Base-by-base conservation (phyloP, 192 early-diverging fungal genomes). In the Geranomyces variabilis region DNA sequence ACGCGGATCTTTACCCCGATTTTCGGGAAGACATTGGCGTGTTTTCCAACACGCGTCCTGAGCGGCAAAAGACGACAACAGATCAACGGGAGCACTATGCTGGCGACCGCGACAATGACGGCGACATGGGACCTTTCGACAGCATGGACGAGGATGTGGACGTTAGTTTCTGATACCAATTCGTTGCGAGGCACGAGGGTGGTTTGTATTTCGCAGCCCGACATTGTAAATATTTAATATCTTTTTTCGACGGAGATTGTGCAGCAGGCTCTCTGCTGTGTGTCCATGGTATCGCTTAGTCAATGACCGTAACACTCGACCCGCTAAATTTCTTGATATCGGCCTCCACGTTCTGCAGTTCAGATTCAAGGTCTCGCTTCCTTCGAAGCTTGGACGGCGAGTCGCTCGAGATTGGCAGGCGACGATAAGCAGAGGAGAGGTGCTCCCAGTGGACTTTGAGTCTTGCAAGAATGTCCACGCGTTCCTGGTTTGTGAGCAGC, bases 21-120 rank as follows among this genome's bases (percentile, higher is more conserved):
- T 33, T 70, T 31, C 66, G 78, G n/a, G 67, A 70, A 26, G 36
- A 84, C 49, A 67, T 69, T 24, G 76, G 63, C 0, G 44, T 72
- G 31, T 71, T 64, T 63, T 65, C 51, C 30, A 30, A 74, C 26
- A 63, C 62, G 58, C 22, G 70, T 17, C 15, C 74, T 24, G 71
- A 75, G 14, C 77, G 80, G 67, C 72, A 81, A 43, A 41, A 62
- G 67, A 33, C 59, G 26, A 66, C 63, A 41, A 49, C 31, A 10
- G 80, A 84, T 69, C 73, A 72, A 22, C 67, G 79, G 19, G 83
- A 84, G 44, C 62, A 74, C 61, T 84, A 84, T 68, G 74, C 77
- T 22, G 77, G 75, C 44, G 80, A 79, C 21, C 43, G 63, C 22
- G 83, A 84, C 57, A 63, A 81, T 30, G 79, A 81, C 53, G 64